A percentile compares a stretch with the other conserved stretches of the same genome.
Evolutionary conservation across 1,284 basidiomycete genomes (phyloP).

Genomic region (Thelephora terrestris): DNA sequence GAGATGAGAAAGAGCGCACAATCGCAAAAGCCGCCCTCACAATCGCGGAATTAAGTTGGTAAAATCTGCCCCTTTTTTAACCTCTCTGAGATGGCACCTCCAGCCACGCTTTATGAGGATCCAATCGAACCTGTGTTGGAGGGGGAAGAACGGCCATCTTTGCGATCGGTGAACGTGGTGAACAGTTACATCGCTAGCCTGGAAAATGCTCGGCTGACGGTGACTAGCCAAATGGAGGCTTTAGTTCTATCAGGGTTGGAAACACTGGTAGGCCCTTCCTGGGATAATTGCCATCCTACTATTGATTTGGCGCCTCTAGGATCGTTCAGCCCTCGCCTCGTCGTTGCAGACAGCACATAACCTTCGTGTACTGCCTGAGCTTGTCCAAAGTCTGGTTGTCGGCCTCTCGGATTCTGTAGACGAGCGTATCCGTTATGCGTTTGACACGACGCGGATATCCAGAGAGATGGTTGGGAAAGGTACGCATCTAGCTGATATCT

Average conservation of each 20-base stretch:
- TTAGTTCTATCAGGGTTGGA: conserved; percentile 76
- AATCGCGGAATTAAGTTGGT: conserved; percentile 78
- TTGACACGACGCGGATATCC: conserved; percentile 80
- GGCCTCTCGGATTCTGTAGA: conserved; percentile 84
- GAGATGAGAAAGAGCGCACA: conserved; percentile 75
- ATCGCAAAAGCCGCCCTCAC: conserved; percentile 87
- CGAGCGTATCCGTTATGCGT: conserved; percentile 68
- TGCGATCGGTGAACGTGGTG: conserved; percentile 65
- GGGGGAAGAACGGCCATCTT: conserved; percentile 21
- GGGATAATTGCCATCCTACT: not conserved
- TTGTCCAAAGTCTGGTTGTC: conserved; percentile 71
- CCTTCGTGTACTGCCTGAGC: conserved; percentile 71
- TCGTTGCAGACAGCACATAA: conserved; percentile 94
- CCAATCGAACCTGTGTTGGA: conserved; percentile 1
- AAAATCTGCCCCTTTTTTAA: not conserved
- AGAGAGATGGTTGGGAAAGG: conserved; percentile 75
- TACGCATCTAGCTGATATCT: conserved; percentile 19
- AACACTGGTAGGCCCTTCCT: conserved; percentile 41
- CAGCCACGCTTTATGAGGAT: conserved; percentile 13
- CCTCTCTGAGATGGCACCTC: conserved; percentile 7
- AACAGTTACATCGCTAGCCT: conserved; percentile 62
- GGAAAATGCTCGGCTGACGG: conserved; percentile 53
- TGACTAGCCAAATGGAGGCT: conserved; percentile 78
- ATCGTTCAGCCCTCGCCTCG: conserved; percentile 82
- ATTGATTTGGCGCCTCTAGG: conserved; percentile 33